Conservation (phyloP, 2,329 filamentous ascomycete species). For the Fusarium sp. region DNA sequence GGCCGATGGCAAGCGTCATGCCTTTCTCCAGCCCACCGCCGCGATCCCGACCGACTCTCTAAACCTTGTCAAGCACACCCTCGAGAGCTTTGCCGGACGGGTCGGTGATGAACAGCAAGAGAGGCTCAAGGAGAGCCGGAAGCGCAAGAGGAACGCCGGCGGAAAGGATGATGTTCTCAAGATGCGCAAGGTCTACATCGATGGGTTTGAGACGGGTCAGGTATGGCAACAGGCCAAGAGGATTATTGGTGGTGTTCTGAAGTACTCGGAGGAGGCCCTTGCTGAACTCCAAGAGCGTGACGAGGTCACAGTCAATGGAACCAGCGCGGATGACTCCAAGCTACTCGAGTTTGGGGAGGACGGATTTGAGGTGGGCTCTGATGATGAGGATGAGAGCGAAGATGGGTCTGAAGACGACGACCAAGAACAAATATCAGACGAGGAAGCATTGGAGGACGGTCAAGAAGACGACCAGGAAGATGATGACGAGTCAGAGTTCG, state of each 20-base stretch:
- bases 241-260: constrained; percentile 73
- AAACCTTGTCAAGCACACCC: constrained; percentile 79
- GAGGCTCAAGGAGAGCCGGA: constrained; percentile 77
- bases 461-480: constrained; percentile 50
- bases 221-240: constrained; percentile 94
- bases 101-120: constrained; percentile 79
- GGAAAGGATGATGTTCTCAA: constrained; percentile 71
- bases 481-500: constrained; percentile 52
- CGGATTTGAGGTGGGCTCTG: constrained; percentile 47
- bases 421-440: constrained; percentile 39
- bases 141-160: constrained; percentile 76
- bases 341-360: constrained; percentile 44
- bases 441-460: constrained; percentile 39
- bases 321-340: constrained; percentile 50
- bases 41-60: constrained; percentile 77
- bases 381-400: constrained; percentile 45
- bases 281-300: constrained; percentile 63
- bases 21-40: constrained; percentile 79
- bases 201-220: constrained; percentile 89
- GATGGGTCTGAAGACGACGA: constrained; percentile 47
- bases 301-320: constrained; percentile 54
- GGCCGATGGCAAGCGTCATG: constrained; percentile 70
- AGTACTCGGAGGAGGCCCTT: constrained; percentile 60
- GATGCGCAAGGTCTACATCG: constrained; percentile 83
- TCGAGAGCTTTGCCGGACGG: constrained; percentile 81